A percentile compares a stretch with the other conserved stretches of the same genome.
Evolutionary conservation across 352 stramenopile species (phyloP).

Genomic region (Pythium dissotocum): DNA sequence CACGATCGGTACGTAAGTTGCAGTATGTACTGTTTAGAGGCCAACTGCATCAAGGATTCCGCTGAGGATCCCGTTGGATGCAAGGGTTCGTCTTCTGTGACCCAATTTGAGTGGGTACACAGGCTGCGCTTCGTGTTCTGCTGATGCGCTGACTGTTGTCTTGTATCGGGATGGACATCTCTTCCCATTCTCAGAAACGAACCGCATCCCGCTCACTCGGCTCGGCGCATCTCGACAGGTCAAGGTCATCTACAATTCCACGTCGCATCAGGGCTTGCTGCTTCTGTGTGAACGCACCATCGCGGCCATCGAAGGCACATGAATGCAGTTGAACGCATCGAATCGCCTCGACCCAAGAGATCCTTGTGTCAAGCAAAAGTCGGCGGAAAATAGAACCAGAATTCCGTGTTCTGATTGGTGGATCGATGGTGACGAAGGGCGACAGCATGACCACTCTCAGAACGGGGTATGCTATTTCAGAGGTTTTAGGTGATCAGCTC

Average conservation of each 20-base stretch:
- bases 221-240: slow-evolving; percentile 52
- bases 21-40: background rate
- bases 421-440: background rate
- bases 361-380: background rate
- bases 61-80: too few relatives aligned
- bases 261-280: slow-evolving; percentile 37
- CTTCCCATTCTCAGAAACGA: slow-evolving; percentile 33
- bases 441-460: background rate
- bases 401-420: background rate
- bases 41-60: background rate
- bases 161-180: background rate
- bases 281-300: slow-evolving; percentile 56
- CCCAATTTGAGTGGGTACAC: too few relatives aligned
- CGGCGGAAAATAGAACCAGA: slow-evolving; percentile 2
- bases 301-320: slow-evolving; percentile 61
- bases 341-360: background rate
- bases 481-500: too few relatives aligned
- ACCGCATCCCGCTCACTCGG: slow-evolving; percentile 55
- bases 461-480: background rate
- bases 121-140: background rate
- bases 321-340: slow-evolving; percentile 6
- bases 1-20: slow-evolving; percentile 36
- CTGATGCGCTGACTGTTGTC: background rate
- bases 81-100: too few relatives aligned
- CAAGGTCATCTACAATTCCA: slow-evolving; percentile 64